A percentile compares a stretch with the other conserved stretches of the same genome.
These are phyloP conservation scores for Sugiyamaella grinbergsii DNA, from an alignment of 1,139 yeast genomes.

Conservation along the genomic window DNA sequence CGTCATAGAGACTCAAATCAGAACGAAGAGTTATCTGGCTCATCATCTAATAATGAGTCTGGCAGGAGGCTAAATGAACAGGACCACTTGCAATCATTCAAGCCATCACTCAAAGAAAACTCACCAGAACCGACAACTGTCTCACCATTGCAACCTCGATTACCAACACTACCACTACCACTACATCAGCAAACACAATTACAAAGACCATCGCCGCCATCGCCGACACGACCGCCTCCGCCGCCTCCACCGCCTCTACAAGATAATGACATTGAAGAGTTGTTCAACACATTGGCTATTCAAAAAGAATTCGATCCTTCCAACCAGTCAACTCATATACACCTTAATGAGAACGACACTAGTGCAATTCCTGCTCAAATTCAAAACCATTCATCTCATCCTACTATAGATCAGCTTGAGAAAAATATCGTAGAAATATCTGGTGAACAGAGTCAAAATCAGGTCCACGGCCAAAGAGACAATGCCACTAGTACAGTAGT, in stretches of 20 bases:
- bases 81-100: no score
- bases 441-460: not conserved
- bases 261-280: not conserved
- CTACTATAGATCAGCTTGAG: not conserved
- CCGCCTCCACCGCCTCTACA: not conserved
- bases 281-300: constrained; percentile 1
- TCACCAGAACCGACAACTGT: no score
- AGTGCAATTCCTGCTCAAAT: not conserved
- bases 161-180: no score
- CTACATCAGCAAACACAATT: no score
- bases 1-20: no score
- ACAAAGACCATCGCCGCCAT: no score
- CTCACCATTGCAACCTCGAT: no score
- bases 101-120: no score
- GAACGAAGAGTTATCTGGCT: no score
- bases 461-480: not conserved
- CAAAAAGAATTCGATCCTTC: not conserved
- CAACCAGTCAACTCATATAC: not conserved
- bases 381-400: not conserved
- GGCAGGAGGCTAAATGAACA: no score
- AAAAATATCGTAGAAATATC: constrained; percentile 3
- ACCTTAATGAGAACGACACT: not conserved
- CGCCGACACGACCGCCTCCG: no score
- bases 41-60: no score
- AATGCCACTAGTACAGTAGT: not conserved